Evolutionary conservation across 768 basidiomycete species (phyloP).

Genomic region (Mrakia blollopis): DNA sequence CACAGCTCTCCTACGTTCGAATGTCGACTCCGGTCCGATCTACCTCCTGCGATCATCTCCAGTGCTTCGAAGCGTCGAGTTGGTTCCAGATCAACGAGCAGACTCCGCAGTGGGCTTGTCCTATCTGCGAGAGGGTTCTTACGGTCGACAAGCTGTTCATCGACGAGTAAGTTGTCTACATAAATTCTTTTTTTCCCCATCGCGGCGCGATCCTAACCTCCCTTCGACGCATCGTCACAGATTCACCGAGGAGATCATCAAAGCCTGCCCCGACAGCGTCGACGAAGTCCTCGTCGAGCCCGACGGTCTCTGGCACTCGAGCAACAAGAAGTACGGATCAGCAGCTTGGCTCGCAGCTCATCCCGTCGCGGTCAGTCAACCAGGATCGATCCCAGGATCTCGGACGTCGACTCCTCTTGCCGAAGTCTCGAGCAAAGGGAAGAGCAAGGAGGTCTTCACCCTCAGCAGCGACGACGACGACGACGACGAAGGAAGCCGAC

Average conservation of each 20-base stretch:
- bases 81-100: conserved; percentile 96
- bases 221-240: conserved; percentile 47
- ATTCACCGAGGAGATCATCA: conserved; percentile 81
- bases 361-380: conserved; percentile 3
- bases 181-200: background rate
- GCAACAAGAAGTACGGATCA: conserved; percentile 78
- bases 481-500: background rate
- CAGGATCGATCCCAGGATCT: background rate
- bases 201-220: conserved; percentile 9
- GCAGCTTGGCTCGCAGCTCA: conserved; percentile 54
- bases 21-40: conserved; percentile 82
- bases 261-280: conserved; percentile 65
- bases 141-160: conserved; percentile 76
- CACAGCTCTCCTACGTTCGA: conserved; percentile 81
- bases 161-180: conserved; percentile 64
- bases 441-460: conserved; percentile 24
- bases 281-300: conserved; percentile 93
- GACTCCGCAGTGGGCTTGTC: conserved; percentile 93
- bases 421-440: conserved; percentile 4
- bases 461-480: conserved; percentile 32
- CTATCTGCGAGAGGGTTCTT: conserved; percentile 78
- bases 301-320: conserved; percentile 92
- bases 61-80: conserved; percentile 90
- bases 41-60: conserved; percentile 75
- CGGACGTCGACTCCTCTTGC: conserved; percentile 13